Evolutionary conservation across 495 filamentous ascomycete species (phyloP), one percentile per base, ranked within the genome.

Genomic region (Hypoxylon lenormandii): DNA sequence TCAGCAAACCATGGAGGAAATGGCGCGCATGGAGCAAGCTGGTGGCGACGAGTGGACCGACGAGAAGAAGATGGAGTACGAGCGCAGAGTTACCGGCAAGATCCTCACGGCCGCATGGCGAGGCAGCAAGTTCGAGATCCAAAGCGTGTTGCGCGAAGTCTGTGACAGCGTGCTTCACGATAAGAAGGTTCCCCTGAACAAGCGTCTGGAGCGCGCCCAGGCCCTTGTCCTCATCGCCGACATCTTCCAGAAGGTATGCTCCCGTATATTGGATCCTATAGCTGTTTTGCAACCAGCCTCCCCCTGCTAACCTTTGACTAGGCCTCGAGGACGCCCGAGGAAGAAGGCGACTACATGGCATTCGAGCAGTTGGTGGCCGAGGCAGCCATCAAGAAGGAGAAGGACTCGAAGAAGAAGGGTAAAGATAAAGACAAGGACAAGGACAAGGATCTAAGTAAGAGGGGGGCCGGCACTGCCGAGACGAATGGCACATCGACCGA

Each of bases 1-100:
- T 45, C 95, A 99, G 79, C 88, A 96, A 84, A 97, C 92, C 52
- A 96, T 99, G 89, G 96, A 98, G 79, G 95, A 97, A 77, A 98
- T 99, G 95, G 93, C 93, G 21, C 93, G 94, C 76, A 79, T 92
- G 79, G 96, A 99, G 80, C 91, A 97, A 82, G 90, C 90, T 73
- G 95, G 95, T 16, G 95, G 95, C 18, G 96, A 97, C 56, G 94
- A 97, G 42, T 99, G 95, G 95, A 97, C 95, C 8, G 95, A 98
- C 69, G 96, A 99, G 87, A 93, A 91, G 84, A 94, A 93, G 80
- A 83, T 90, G n/a, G 95, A 99, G 80, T 97, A 94, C 69, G 94
- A 98, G 82, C 88, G 92, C 73, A 87, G 89, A 72, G 94, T 98
- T 1, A 99, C 95, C 23, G 95, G 95, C 53, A 98, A 99, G 85